Conservation (phyloP, 2,329 filamentous ascomycete genomes). For the Coniella vitis region DNA sequence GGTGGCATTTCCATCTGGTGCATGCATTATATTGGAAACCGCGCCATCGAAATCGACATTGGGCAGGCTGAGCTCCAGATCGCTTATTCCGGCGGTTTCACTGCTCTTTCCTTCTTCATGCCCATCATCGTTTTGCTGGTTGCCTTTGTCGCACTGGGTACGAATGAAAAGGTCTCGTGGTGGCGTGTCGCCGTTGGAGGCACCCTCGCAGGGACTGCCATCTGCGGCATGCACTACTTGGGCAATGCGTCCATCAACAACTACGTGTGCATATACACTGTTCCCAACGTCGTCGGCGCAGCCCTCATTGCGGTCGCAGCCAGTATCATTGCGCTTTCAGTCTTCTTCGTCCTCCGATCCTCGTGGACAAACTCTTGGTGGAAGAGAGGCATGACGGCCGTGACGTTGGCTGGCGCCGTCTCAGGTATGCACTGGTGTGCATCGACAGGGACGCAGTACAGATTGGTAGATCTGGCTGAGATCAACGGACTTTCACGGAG, state of each 20-base stretch:
- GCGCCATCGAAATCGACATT: constrained; percentile 64
- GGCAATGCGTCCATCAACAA: constrained; percentile 79
- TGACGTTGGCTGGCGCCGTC: constrained; percentile 65
- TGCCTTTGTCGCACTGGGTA: constrained; percentile 63
- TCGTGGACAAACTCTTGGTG: constrained; percentile 75
- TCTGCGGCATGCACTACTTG: constrained; percentile 82
- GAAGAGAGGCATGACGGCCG: constrained; percentile 61
- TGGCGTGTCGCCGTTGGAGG: constrained; percentile 57
- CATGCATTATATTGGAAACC: constrained; percentile 79
- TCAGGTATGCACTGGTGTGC: constrained; percentile 88
- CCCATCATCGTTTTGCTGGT: constrained; percentile 67
- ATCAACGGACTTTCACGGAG: constrained; percentile 46
- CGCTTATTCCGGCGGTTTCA: constrained; percentile 65
- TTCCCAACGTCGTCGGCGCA: constrained; percentile 57
- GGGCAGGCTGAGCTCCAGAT: constrained; percentile 61
- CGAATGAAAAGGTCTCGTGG: constrained; percentile 49
- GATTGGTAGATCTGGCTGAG: constrained; percentile 41
- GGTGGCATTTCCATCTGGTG: constrained; percentile 69
- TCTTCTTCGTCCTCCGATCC: constrained; percentile 73
- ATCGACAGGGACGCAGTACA: constrained; percentile 62
- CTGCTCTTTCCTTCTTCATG: constrained; percentile 71
- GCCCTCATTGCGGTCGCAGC: constrained; percentile 66
- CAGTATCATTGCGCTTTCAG: constrained; percentile 60
- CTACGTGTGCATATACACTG: constrained; percentile 58
- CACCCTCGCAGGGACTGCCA: constrained; percentile 62